phyloP scores from a whole-genome alignment of 371 early-diverging fungal genomes.

The Mucor saturninus region DNA sequence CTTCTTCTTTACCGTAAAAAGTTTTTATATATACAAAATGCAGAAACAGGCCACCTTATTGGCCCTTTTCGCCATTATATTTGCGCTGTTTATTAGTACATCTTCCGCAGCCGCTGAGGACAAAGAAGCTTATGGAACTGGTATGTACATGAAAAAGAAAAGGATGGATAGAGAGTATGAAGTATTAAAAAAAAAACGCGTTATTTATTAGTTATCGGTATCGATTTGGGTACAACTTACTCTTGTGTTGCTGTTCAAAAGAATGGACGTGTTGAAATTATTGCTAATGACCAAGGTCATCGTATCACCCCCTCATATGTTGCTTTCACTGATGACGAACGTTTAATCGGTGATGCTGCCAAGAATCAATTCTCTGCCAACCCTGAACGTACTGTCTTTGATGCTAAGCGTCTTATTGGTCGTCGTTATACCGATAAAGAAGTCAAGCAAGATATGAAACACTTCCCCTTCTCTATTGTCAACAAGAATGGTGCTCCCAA shows the following conservation, averaged over 20 bases:
- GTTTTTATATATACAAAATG: conserved; percentile 25
- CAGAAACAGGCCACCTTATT: conserved; percentile 50
- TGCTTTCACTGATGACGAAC: conserved; percentile 81
- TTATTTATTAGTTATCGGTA: conserved; percentile 48
- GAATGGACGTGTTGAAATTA: conserved; percentile 86
- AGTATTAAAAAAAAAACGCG: background rate
- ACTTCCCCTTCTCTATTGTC: conserved; percentile 90
- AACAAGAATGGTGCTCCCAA: conserved; percentile 81
- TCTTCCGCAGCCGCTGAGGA: conserved; percentile 45
- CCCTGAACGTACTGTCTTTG: conserved; percentile 91
- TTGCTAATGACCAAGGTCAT: conserved; percentile 81
- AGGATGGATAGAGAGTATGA: background rate
- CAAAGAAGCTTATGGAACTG: conserved; percentile 56
- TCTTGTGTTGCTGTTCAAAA: conserved; percentile 96
- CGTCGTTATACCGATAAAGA: conserved; percentile 84
- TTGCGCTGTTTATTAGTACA: conserved; percentile 42
- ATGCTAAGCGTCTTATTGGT: conserved; percentile 95
- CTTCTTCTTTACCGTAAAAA: conserved; percentile 27
- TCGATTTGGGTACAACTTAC: conserved; percentile 99
- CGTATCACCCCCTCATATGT: conserved; percentile 93
- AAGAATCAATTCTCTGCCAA: conserved; percentile 84
- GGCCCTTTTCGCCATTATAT: conserved; percentile 53
- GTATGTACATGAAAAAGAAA: conserved; percentile 28
- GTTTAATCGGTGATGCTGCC: conserved; percentile 89
- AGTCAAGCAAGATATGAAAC: conserved; percentile 87